These are phyloP conservation scores for Ilex asprella DNA, from an alignment of 257 asterid genomes.

Conservation along the genomic window DNA sequence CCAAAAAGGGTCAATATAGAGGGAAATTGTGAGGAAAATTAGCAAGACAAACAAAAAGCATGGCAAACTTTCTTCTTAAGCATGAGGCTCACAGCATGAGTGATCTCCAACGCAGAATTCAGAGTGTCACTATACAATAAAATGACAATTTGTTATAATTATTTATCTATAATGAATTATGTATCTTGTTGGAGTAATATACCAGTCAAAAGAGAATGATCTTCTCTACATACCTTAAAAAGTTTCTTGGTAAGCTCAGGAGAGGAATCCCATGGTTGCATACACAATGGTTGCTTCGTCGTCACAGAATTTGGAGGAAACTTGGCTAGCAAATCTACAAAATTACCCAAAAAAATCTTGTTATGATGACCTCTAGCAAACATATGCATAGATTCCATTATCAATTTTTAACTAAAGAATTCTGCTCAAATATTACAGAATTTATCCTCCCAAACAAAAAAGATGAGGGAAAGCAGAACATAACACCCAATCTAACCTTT, in stretches of 20 bases:
- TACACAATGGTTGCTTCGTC: constrained; percentile 68
- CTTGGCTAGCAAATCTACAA: constrained; percentile 77
- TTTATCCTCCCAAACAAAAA: background rate
- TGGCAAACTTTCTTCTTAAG: too few relatives aligned
- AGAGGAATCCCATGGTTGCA: constrained; percentile 86
- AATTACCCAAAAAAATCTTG: background rate
- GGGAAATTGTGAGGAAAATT: too few relatives aligned
- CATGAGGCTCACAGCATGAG: too few relatives aligned
- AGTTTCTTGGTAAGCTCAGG: constrained; percentile 80
- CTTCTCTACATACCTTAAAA: constrained; percentile 60
- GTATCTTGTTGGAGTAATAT: too few relatives aligned
- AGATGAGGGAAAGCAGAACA: background rate
- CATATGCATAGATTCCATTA: too few relatives aligned
- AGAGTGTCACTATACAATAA: too few relatives aligned
- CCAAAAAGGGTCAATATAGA: too few relatives aligned
- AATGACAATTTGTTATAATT: too few relatives aligned
- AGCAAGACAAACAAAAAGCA: too few relatives aligned
- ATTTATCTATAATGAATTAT: too few relatives aligned
- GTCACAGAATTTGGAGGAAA: constrained; percentile 84
- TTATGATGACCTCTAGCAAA: background rate
- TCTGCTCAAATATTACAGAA: too few relatives aligned
- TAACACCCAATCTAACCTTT: constrained; percentile 50
- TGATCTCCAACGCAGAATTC: too few relatives aligned
- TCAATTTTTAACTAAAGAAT: background rate
- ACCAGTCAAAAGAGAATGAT: constrained; percentile 7